Evolutionary conservation across 306 rosid species (phyloP).

Genomic region (Rubus parviflorus): DNA sequence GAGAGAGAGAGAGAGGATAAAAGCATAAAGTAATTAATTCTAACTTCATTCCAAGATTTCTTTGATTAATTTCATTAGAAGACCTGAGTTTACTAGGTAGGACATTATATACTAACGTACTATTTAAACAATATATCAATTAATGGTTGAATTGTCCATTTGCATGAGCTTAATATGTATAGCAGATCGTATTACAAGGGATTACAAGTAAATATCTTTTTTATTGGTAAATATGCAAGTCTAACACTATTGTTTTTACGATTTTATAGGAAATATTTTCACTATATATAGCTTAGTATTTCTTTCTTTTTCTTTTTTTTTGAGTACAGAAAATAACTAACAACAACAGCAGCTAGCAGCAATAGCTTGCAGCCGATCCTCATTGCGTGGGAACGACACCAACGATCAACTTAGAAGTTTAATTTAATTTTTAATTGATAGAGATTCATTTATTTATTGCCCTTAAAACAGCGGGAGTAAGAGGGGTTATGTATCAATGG

Average conservation of each 20-base stretch:
- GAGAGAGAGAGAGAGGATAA: not conserved
- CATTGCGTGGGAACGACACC: not conserved
- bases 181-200: no score
- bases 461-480: not conserved
- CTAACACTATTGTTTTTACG: no score
- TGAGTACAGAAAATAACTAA: not conserved
- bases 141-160: no score
- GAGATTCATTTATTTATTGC: not conserved
- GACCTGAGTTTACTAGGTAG: not conserved
- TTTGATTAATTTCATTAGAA: not conserved
- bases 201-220: no score
- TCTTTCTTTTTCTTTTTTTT: not conserved
- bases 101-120: not conserved
- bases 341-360: not conserved
- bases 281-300: not conserved
- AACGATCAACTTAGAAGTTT: not conserved
- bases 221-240: no score
- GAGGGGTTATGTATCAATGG: not conserved
- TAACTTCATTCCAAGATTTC: not conserved
- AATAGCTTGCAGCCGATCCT: not conserved
- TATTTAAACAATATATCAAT: not conserved
- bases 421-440: not conserved
- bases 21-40: not conserved
- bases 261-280: no score
- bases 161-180: no score